A percentile compares a stretch with the other conserved stretches of the same genome.
phyloP scores from a whole-genome alignment of 257 asterid species.

The Solanum pinnatisectum region DNA sequence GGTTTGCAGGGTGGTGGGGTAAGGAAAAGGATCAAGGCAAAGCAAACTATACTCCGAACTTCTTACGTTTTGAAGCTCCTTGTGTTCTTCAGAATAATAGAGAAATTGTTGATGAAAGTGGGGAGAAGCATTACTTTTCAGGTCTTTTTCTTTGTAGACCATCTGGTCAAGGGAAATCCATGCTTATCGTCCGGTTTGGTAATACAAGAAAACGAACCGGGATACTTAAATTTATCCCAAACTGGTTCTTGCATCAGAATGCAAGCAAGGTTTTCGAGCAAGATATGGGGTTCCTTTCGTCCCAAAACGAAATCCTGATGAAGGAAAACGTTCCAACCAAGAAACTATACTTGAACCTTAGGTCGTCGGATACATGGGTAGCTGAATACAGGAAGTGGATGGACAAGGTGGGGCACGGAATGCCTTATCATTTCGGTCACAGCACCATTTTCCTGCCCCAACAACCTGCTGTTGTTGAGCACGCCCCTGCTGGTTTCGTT shows the following conservation, averaged over 20 bases:
- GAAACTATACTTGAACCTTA: constrained; percentile 58
- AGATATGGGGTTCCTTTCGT: constrained; percentile 95
- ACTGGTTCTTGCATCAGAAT: constrained; percentile 82
- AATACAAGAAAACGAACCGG: constrained; percentile 42
- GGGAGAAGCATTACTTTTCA: constrained; percentile 47
- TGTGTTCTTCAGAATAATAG: constrained; percentile 76
- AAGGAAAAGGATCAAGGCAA: constrained; percentile 40
- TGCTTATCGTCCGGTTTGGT: constrained; percentile 91
- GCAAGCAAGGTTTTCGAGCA: constrained; percentile 92
- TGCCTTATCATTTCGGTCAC: constrained; percentile 90
- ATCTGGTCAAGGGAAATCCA: constrained; percentile 89
- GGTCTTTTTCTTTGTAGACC: constrained; percentile 87
- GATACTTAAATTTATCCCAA: constrained; percentile 43
- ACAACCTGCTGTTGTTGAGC: constrained; percentile 76
- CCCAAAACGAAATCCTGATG: constrained; percentile 78
- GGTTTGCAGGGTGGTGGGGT: constrained; percentile 93
- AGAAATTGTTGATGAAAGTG: constrained; percentile 49
- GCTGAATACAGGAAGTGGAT: constrained; percentile 84
- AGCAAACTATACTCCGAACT: constrained; percentile 41
- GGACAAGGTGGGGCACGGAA: constrained; percentile 93
- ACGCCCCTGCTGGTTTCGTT: constrained; percentile 87
- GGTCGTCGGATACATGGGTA: constrained; percentile 83
- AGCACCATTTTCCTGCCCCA: constrained; percentile 54
- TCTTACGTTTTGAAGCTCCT: constrained; percentile 70
- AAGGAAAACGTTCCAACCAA: constrained; percentile 81